phyloP scores from a whole-genome alignment of 352 stramenopile genomes.

The Globisporangium uncinulatum region DNA sequence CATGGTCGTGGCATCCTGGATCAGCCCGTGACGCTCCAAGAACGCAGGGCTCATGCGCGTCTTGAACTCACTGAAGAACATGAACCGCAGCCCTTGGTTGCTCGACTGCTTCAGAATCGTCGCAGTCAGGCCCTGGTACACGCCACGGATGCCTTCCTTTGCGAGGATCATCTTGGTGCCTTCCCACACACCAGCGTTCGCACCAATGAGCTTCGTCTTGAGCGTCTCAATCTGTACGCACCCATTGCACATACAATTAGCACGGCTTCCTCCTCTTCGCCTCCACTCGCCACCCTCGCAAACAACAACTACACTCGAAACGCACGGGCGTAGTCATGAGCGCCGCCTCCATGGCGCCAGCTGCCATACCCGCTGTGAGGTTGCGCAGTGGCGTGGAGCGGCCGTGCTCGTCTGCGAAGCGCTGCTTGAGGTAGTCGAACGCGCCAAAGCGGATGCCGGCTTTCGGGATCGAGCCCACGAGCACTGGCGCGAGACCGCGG shows the following conservation, averaged over 20 bases:
- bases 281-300: neutral
- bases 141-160: conserved; percentile 86
- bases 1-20: conserved; percentile 75
- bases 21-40: conserved; percentile 38
- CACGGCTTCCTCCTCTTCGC: no score
- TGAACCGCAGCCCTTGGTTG: conserved; percentile 95
- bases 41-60: conserved; percentile 48
- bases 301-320: conserved; percentile 1
- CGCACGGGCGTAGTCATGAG: conserved; percentile 90
- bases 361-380: conserved; percentile 90
- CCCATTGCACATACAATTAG: no score
- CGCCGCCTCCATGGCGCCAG: conserved; percentile 89
- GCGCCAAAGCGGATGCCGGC: conserved; percentile 95
- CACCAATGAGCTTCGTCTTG: conserved; percentile 97
- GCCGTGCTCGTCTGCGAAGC: conserved; percentile 85
- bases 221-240: conserved; percentile 88
- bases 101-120: conserved; percentile 94
- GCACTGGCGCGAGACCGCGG: conserved; percentile 90
- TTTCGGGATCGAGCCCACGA: conserved; percentile 95
- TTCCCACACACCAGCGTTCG: conserved; percentile 89
- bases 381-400: conserved; percentile 89
- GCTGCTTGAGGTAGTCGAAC: conserved; percentile 88
- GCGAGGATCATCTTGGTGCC: conserved; percentile 91
- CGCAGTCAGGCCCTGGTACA: conserved; percentile 92
- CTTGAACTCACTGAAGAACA: conserved; percentile 98